phyloP scores from a whole-genome alignment of 257 asterid genomes.

The Verbascum thapsus region DNA sequence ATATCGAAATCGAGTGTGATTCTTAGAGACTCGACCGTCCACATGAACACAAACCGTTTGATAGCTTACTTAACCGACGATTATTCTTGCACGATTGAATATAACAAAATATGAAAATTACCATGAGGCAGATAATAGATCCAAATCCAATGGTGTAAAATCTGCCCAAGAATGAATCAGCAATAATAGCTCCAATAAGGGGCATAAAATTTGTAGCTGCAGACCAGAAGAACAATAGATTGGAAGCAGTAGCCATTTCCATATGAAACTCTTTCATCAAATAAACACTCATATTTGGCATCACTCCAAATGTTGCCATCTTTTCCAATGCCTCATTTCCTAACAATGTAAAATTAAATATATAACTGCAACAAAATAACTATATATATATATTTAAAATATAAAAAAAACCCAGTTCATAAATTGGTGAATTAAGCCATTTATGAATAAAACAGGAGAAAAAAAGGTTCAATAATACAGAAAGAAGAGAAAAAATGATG shows the following conservation, averaged over 20 bases:
- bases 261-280: constrained; percentile 57
- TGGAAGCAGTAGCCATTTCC: constrained; percentile 57
- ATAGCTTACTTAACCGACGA: no score
- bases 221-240: constrained; percentile 59
- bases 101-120: no score
- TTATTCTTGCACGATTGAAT: no score
- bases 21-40: no score
- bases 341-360: background rate
- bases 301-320: constrained; percentile 54
- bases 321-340: constrained; percentile 61
- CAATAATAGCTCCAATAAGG: constrained; percentile 56
- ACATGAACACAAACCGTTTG: no score
- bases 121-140: constrained; percentile 56
- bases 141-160: constrained; percentile 63
- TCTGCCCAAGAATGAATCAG: constrained; percentile 69
- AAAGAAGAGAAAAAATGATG: no score
- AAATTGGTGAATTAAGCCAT: no score
- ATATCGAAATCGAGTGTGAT: no score
- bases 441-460: no score
- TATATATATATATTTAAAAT: background rate
- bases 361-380: background rate
- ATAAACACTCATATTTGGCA: constrained; percentile 66
- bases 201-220: constrained; percentile 62
- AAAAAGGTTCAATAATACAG: no score
- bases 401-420: constrained; percentile 4